Evolutionary conservation across 371 early-diverging fungal genomes (phyloP).

Genomic region (Massospora cicadina): DNA sequence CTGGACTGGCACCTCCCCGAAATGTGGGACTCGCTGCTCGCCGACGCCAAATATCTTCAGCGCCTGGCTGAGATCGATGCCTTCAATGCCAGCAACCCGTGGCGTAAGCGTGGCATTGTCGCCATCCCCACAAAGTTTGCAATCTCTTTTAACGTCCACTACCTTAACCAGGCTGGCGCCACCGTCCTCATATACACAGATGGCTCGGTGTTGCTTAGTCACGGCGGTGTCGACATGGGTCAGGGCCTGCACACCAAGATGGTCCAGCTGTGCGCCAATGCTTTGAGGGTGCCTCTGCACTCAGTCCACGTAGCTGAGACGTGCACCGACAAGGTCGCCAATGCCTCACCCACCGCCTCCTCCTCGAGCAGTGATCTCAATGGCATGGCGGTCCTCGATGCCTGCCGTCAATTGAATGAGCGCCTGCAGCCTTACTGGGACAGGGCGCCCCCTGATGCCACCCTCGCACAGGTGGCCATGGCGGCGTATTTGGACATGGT

Average conservation of each 20-base stretch:
- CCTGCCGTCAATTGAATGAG: constrained; percentile 40
- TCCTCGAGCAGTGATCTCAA: constrained; percentile 55
- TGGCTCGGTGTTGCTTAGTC: constrained; percentile 51
- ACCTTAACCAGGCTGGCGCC: constrained; percentile 59
- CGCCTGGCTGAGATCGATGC: constrained; percentile 29
- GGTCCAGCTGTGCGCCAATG: constrained; percentile 51
- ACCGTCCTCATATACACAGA: constrained; percentile 60
- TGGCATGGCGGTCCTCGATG: constrained; percentile 52
- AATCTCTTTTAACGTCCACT: constrained; percentile 38
- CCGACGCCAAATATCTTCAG: constrained; percentile 19
- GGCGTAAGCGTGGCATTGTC: constrained; percentile 49
- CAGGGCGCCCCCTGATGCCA: constrained; percentile 23
- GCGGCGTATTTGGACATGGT: constrained; percentile 51
- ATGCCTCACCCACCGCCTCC: constrained; percentile 54
- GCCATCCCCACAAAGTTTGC: constrained; percentile 59
- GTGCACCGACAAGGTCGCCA: constrained; percentile 46
- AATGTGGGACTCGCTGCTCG: constrained; percentile 32
- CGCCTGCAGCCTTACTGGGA: constrained; percentile 38
- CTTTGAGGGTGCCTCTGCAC: constrained; percentile 34
- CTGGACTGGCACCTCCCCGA: constrained; percentile 43
- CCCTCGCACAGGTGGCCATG: constrained; percentile 23
- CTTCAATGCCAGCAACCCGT: constrained; percentile 39
- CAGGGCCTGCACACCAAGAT: constrained; percentile 69
- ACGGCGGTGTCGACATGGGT: constrained; percentile 75
- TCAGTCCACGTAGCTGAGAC: constrained; percentile 49